Percentiles rank a stretch among this genome's conserved stretches.
Conservation (phyloP, 495 filamentous ascomycete species). For the Aspergillus coremiiformis region DNA sequence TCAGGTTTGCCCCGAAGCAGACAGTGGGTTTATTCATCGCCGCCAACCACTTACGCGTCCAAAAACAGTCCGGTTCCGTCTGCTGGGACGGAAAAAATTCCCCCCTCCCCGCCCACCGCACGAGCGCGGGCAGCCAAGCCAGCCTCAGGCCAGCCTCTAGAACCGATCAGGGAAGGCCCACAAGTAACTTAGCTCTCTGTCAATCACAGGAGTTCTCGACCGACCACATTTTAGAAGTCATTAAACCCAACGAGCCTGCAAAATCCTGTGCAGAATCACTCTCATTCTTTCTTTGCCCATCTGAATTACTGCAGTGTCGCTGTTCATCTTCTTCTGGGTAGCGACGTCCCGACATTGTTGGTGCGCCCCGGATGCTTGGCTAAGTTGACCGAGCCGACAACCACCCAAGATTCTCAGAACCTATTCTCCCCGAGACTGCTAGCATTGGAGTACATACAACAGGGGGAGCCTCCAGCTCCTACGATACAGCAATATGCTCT, state of each 20-base stretch:
- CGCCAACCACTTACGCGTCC: constrained; percentile 21
- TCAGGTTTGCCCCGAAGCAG: background rate
- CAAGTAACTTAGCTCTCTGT: constrained; percentile 8
- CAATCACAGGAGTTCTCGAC: constrained; percentile 12
- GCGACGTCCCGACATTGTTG: constrained; percentile 11
- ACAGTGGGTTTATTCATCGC: background rate
- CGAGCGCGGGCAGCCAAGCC: constrained; percentile 12
- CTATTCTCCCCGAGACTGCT: constrained; percentile 14
- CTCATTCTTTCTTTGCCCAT: constrained; percentile 7
- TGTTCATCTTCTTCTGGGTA: background rate
- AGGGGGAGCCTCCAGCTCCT: constrained; percentile 40
- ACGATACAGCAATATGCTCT: constrained; percentile 54
- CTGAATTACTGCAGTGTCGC: constrained; percentile 6
- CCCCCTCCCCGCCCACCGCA: constrained; percentile 20
- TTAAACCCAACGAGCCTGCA: background rate
- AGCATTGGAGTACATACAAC: constrained; percentile 33
- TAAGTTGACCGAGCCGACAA: constrained; percentile 8
- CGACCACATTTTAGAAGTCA: constrained; percentile 2
- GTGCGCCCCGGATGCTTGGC: constrained; percentile 17
- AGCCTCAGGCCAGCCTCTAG: constrained; percentile 10
- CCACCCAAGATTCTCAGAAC: constrained; percentile 1
- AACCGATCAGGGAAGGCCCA: constrained; percentile 5
- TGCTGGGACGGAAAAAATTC: constrained; percentile 6
- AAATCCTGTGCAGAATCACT: constrained; percentile 8
- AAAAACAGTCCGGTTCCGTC: constrained; percentile 19